Evolutionary conservation across 257 asterid species (phyloP), one percentile per base, ranked within the genome.

Genomic region (Plectranthus barbatus): DNA sequence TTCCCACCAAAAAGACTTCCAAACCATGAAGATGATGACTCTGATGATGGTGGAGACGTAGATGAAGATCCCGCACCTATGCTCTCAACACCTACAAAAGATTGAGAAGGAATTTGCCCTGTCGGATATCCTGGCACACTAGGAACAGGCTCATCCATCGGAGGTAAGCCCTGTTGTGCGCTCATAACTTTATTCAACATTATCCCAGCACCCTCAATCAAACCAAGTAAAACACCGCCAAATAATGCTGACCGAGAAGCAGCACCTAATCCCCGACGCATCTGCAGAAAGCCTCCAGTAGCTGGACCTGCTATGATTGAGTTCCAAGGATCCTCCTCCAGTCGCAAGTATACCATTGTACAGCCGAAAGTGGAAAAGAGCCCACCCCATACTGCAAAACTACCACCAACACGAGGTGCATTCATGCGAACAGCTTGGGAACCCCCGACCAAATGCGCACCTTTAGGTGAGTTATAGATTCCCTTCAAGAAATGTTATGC

Each of bases 371-470:
- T 83, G 64, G 97, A 90, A 61, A 90, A 90, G 15, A 90, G 91
- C 4, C 95, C 96, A 13, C 96, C 96, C 98, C 98, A 91, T 2
- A 91, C 95, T 24, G 98, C 98, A 74, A 91, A 91, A 80, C 98
- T 80, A 20, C 98, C 98, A 52, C 98, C 96, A 15, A 91, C 83
- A 21, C 96, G 95, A 64, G 96, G 88, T 0, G 98, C 98, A 55
- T 91, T 91, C 98, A 91, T 91, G 20, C 96, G 86, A 64, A 88
- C 87, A 10, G 96, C 93, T 70, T 91, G 96, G 21, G 86, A 70
- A 9, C 86, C 98, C 20, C 96, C 96, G 20, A 73, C 21, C 1
- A 87, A 36, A 17, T 96, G 95, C 81, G 85, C 95, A 1, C 97
- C 96, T 76, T 78, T 83, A 4, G 98, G 98, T 13, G 95, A 83